Evolutionary conservation across 2,329 filamentous ascomycete genomes (phyloP).

Genomic region (Colletotrichum magnum): DNA sequence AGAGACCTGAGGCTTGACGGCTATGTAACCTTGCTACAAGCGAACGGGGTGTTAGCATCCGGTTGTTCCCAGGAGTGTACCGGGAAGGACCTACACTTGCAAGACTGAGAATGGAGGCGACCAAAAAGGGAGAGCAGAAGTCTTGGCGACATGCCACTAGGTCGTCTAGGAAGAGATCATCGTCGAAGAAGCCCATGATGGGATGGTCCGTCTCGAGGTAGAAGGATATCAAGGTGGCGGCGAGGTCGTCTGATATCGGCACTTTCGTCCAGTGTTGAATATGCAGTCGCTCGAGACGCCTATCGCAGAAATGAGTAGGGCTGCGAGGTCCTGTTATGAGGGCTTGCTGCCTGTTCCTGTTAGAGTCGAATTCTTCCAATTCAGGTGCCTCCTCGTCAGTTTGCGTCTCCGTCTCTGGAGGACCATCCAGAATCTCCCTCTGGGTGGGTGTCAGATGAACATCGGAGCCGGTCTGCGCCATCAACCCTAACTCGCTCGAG

Average conservation of each 20-base stretch:
- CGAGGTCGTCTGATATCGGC: conserved; percentile 46
- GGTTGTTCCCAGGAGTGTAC: not conserved
- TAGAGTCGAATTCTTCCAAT: not conserved
- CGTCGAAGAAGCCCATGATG: conserved; percentile 52
- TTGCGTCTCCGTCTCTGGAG: not conserved
- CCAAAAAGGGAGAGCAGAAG: conserved; percentile 52
- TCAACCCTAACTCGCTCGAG: not conserved
- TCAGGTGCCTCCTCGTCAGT: not conserved
- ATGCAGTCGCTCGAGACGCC: conserved; percentile 46
- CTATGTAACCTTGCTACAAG: not conserved
- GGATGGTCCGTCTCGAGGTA: conserved; percentile 56
- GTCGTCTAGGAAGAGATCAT: conserved; percentile 51
- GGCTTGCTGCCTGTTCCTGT: not conserved
- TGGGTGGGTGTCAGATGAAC: not conserved
- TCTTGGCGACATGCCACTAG: conserved; percentile 43
- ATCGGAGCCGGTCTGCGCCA: not conserved
- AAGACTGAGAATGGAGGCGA: conserved; percentile 34
- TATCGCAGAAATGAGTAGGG: conserved; percentile 40
- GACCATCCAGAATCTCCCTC: not conserved
- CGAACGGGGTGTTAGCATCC: not conserved
- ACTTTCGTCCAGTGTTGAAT: conserved; percentile 53
- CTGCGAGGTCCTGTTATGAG: not conserved
- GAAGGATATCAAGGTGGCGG: conserved; percentile 50
- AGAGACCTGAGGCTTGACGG: conserved; percentile 50
- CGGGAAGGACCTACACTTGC: not conserved